Base-by-base conservation (phyloP, 192 early-diverging fungal species). In the Linnemannia hyalina region DNA sequence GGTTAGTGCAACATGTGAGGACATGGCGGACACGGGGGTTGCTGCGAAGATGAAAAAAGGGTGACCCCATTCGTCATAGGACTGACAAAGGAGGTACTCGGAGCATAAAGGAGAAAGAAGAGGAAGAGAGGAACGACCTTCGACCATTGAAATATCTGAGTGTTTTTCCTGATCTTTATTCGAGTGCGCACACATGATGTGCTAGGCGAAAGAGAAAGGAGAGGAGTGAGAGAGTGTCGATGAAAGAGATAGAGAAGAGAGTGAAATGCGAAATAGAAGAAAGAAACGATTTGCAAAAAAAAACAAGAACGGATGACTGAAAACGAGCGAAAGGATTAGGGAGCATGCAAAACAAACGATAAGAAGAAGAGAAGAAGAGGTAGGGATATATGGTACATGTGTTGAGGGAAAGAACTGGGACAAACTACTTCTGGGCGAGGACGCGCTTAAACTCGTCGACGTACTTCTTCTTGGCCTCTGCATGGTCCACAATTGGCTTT, bases 401-500 rank as follows among this genome's bases (percentile, higher is more conserved):
- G 22, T 65, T 35, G 63, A 42, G 41, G 36, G 22, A 60, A 4
- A 57, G 49, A 68, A 29, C 32, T 18, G 13, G 52, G 26, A 60
- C 49, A 16, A 32, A 20, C 70, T 73, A 77, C 69, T 77, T 77
- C 63, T 70, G 76, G 29, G 47, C 55, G 26, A 70, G 55, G 22
- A 74, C 83, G 52, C 80, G 75, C 80, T 92, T 92, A 72, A 89
- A 94, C 41, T 82, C 91, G 4, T 89, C 88, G 52, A 90, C 75
- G 54, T 83, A 88, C 74, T 85, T 82, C 47, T 92, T 87, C 65
- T 91, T 84, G 55, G 90, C 92, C 29, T 84, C 80, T 42, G 89
- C 88, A 75, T 96, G 95, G 46, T 96, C 93, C 7, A 96, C 94
- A 41, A 96, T 93, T 0, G 93, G 93, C 63, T 79, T 82, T 32